phyloP scores from a whole-genome alignment of 2,329 filamentous ascomycete species.

The Xylariaceae sp. region DNA sequence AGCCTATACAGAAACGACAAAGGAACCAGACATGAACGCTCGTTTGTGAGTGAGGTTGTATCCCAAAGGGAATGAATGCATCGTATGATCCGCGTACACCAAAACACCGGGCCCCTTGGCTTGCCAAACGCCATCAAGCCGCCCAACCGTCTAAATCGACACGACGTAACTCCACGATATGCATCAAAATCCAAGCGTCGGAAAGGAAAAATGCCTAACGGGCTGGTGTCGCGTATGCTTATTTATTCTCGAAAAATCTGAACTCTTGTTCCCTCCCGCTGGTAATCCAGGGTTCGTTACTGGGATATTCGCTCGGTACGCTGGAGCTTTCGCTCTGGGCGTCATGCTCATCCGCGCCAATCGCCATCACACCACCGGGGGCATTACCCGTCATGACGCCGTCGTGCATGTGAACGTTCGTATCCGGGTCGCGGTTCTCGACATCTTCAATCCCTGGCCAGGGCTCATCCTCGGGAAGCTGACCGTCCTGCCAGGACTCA shows the following conservation, averaged over 20 bases:
- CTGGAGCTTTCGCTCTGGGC: constrained; percentile 26
- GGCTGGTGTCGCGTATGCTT: background rate
- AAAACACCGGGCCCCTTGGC: too few relatives aligned
- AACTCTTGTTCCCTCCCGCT: constrained; percentile 21
- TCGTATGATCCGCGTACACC: too few relatives aligned
- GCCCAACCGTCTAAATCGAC: too few relatives aligned
- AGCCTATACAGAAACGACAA: too few relatives aligned
- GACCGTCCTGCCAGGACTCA: constrained; percentile 32
- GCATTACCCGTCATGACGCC: constrained; percentile 28
- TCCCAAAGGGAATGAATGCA: too few relatives aligned
- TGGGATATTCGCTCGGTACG: constrained; percentile 32
- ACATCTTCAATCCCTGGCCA: constrained; percentile 56
- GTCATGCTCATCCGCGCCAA: constrained; percentile 19
- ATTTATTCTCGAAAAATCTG: constrained; percentile 18
- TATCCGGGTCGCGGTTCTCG: constrained; percentile 48
- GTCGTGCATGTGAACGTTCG: constrained; percentile 27
- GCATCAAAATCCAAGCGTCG: background rate
- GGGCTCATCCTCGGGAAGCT: constrained; percentile 47
- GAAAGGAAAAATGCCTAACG: background rate
- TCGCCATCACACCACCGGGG: constrained; percentile 14
- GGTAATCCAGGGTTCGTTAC: constrained; percentile 27
- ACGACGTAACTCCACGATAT: background rate
- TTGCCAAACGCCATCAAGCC: too few relatives aligned
- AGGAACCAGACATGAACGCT: too few relatives aligned
- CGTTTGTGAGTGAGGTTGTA: too few relatives aligned